A percentile compares a stretch with the other conserved stretches of the same genome.
Conservation (phyloP, 805 yeast species). For the Suhomyces emberorum region DNA sequence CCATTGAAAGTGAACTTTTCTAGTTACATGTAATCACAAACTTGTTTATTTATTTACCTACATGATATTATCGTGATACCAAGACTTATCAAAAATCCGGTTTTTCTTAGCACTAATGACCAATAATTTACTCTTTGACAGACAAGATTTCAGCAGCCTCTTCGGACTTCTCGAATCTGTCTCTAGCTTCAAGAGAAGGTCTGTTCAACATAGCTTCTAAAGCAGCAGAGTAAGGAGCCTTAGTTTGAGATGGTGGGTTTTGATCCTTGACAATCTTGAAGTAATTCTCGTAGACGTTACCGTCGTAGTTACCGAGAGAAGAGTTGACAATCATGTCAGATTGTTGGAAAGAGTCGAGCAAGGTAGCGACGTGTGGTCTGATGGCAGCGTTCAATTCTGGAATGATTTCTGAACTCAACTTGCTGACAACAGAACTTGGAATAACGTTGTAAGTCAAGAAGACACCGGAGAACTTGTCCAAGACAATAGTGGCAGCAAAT, state of each 20-base stretch:
- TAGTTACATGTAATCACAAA: too few species aligned
- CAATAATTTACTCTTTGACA: conserved; percentile 12
- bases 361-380: conserved; percentile 67
- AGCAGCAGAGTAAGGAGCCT: conserved; percentile 40
- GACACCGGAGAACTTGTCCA: conserved; percentile 65
- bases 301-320: conserved; percentile 41
- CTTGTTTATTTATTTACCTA: too few species aligned
- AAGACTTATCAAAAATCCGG: conserved; percentile 2
- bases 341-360: conserved; percentile 47
- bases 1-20: too few species aligned
- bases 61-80: too few species aligned
- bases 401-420: conserved; percentile 44
- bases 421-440: conserved; percentile 45
- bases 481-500: conserved; percentile 57
- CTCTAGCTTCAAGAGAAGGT: conserved; percentile 32
- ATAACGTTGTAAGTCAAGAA: conserved; percentile 66
- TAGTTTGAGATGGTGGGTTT: conserved; percentile 31
- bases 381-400: conserved; percentile 26
- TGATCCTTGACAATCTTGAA: conserved; percentile 32
- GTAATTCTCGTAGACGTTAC: conserved; percentile 44
- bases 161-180: conserved; percentile 34
- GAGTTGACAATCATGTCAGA: conserved; percentile 43
- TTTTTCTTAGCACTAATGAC: not conserved
- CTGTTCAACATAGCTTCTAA: conserved; percentile 43
- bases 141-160: conserved; percentile 33